Percentiles rank a stretch among this genome's conserved stretches.
Conservation (phyloP, 345 rosid species). For the Linum lewisii region DNA sequence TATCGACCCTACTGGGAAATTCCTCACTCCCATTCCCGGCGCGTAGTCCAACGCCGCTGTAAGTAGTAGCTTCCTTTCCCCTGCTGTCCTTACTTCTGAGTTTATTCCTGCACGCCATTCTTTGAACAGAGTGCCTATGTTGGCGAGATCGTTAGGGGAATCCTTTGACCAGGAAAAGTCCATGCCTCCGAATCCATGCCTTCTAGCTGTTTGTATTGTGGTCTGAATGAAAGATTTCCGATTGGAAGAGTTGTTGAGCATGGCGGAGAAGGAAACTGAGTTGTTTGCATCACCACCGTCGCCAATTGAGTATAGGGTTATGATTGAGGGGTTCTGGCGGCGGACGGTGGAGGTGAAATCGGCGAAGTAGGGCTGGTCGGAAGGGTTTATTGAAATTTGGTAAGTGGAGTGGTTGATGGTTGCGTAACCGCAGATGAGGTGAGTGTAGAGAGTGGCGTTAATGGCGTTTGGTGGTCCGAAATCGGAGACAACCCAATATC, state of each 20-base stretch:
- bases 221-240: slow-evolving; percentile 2
- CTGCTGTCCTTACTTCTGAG: slow-evolving; percentile 13
- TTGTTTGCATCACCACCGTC: neutral
- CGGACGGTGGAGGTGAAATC: slow-evolving; percentile 15
- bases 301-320: slow-evolving; percentile 13
- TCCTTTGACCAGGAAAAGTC: slow-evolving; percentile 19
- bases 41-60: neutral
- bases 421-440: slow-evolving; percentile 1
- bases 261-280: slow-evolving; percentile 3
- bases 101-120: slow-evolving; percentile 25
- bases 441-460: neutral
- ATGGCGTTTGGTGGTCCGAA: neutral
- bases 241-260: neutral
- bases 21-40: neutral
- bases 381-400: slow-evolving; percentile 8
- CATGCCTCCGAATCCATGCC: slow-evolving; percentile 18
- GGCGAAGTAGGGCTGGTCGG: slow-evolving; percentile 13
- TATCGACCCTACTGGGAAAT: neutral
- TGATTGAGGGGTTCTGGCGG: slow-evolving; percentile 15
- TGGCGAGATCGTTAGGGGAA: slow-evolving; percentile 1
- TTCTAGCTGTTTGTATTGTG: neutral
- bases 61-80: slow-evolving; percentile 18
- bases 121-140: slow-evolving; percentile 18
- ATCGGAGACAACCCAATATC: neutral
- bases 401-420: neutral